Percentiles rank a stretch among this genome's conserved stretches.
Evolutionary conservation across 2,329 filamentous ascomycete species (phyloP).

Genomic region (Tolypocladium ophioglossoides): DNA sequence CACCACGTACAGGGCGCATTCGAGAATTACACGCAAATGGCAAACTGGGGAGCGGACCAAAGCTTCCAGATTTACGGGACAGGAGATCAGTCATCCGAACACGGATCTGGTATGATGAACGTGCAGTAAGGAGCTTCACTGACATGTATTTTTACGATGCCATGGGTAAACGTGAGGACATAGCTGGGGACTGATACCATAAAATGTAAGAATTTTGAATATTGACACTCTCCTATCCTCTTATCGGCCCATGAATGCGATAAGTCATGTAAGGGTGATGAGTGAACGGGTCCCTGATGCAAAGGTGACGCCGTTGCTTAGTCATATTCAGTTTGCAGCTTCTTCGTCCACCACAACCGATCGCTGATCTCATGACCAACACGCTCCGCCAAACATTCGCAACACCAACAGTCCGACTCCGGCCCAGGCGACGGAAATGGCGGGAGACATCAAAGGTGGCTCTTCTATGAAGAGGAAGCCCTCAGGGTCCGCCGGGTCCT

Average conservation of each 20-base stretch:
- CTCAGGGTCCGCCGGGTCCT: neutral
- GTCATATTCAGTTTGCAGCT: neutral
- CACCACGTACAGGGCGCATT: conserved; percentile 35
- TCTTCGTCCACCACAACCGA: too few relatives aligned
- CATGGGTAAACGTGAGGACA: neutral
- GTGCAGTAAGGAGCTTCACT: conserved; percentile 3
- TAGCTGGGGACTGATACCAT: neutral
- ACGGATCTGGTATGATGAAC: conserved; percentile 12
- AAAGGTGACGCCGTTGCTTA: neutral
- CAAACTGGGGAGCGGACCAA: conserved; percentile 41
- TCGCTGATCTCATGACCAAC: too few relatives aligned
- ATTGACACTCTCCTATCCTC: neutral
- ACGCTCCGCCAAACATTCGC: neutral
- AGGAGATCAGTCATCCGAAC: conserved; percentile 15
- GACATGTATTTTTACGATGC: neutral
- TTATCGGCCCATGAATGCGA: neutral
- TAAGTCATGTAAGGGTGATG: neutral
- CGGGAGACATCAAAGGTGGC: neutral
- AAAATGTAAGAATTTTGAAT: neutral
- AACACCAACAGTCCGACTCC: neutral
- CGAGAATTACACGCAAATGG: conserved; percentile 44
- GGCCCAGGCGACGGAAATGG: neutral
- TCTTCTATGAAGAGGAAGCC: conserved; percentile 3
- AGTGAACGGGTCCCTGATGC: too few relatives aligned
- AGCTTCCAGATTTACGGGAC: conserved; percentile 39